These are phyloP conservation scores for Serendipita sp. DNA, from an alignment of 1,284 basidiomycete species.

Conservation along the genomic window DNA sequence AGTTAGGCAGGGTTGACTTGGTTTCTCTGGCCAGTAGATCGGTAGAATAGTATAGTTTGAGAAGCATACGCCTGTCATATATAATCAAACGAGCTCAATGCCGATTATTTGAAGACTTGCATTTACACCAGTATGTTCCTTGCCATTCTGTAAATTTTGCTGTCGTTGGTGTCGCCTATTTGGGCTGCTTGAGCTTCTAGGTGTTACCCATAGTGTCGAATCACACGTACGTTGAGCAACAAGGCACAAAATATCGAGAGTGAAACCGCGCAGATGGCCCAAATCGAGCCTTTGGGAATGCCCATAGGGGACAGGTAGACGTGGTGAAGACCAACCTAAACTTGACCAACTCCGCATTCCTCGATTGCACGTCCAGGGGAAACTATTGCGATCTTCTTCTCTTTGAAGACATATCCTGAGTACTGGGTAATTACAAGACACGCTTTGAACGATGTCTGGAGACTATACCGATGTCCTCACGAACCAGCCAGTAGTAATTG, in stretches of 20 bases:
- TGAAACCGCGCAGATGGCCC: constrained; percentile 3
- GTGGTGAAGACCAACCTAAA: constrained; percentile 4
- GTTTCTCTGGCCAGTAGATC: constrained; percentile 67
- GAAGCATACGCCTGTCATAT: constrained; percentile 74
- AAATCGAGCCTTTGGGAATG: constrained; percentile 1
- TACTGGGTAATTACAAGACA: background rate
- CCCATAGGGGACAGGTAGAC: background rate
- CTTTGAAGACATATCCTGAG: background rate
- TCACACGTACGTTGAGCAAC: constrained; percentile 6
- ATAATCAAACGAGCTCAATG: background rate
- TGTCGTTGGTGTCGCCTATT: constrained; percentile 2
- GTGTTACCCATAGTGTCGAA: background rate
- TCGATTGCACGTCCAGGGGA: background rate
- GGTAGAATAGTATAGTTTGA: constrained; percentile 78
- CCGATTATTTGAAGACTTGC: constrained; percentile 6
- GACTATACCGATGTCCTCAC: constrained; percentile 84
- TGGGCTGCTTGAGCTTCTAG: background rate
- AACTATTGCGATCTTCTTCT: background rate
- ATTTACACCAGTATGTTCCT: constrained; percentile 16
- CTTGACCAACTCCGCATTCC: background rate
- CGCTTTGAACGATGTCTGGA: constrained; percentile 41
- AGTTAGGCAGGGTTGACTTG: constrained; percentile 76
- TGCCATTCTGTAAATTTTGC: constrained; percentile 13
- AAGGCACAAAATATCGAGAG: background rate
- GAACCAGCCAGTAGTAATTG: constrained; percentile 89